Evolutionary conservation across 352 stramenopile genomes (phyloP), one percentile per base, ranked within the genome.

Genomic region (Phytophthora macrochlamydospora): DNA sequence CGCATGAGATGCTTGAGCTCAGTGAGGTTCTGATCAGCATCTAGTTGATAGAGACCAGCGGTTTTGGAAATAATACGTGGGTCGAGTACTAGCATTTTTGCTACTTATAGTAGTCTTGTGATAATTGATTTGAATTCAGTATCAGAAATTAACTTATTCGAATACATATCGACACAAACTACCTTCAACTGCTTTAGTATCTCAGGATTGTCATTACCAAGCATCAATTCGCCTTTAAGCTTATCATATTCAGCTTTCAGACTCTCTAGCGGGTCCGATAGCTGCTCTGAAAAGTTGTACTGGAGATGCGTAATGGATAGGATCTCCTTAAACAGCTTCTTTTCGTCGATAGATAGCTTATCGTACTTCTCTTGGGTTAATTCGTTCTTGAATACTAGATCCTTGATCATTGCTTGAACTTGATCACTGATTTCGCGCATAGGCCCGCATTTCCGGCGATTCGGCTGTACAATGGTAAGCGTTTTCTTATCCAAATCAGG

Each of bases 101-200:
- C 18, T 66, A 6, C 2, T 59, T 67, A 71, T 67, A 66, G 30
- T 53, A 71, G 14, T 18, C 51, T 33, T 4, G 18, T 52, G n/a
- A 71, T 62, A 53, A 66, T 71, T 7, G 58, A 2, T 31, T 60
- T 67, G 28, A 71, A 71, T 9, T 67, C 64, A 12, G 42, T 44
- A 57, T 66, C 57, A 24, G 7, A 33, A 59, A 71, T 71, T 7
- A 71, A n/a, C 35, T n/a, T 18, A 45, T 71, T 71, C 13, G 9
- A 24, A 46, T 67, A 67, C 64, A 71, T 71, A 67, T 71, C 64
- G 9, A 51, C 28, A 44, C 48, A 51, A 0, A 67, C 32, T 2
- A 44, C 46, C 45, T 56, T 63, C 4, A 59, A 33, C 43, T 71
- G 63, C 33, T 40, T 63, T 8, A 54, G 24, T 0, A 67, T 67